Evolutionary conservation across 345 rosid genomes (phyloP), one percentile per base, ranked within the genome.

Genomic region (Atalantia buxifolia): DNA sequence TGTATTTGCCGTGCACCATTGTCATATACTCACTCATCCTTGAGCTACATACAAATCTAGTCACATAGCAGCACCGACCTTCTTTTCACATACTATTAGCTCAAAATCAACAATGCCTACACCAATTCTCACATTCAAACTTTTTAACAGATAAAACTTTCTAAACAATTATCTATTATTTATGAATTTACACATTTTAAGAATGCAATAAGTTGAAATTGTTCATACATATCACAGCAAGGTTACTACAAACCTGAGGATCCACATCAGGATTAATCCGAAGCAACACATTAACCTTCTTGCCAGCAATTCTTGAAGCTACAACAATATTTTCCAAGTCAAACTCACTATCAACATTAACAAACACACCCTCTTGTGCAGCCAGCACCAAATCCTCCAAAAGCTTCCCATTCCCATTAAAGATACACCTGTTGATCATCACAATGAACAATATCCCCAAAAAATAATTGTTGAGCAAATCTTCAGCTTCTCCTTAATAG

Each of bases 261-360:
- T 97, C 98, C 14, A 96, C 99, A 76, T 96, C 99, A 2, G 99
- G 99, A 84, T 96, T 96, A 84, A 96, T 96, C 64, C 98, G 97
- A 48, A 96, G 98, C 74, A 96, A 81, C 50, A 96, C 97, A 84
- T 94, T 94, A 79, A 94, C 97, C 88, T 87, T 89, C 83, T 92
- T 90, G 63, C 97, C 97, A 66, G 97, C 88, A 74, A 91, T 87
- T 60, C 93, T 89, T 27, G 99, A 87, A 86, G 98, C 97, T 71
- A 89, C 88, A 60, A 94, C 91, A 76, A 96, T 94, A 65, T 94
- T 92, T 60, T 92, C 94, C 87, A 96, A 83, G 82, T 96, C 99
- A 81, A 96, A 96, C 80, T 94, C 98, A 77, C 98, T 94, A 81
- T 96, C 99, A 30, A 96, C 92, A 78, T 96, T 96, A 50, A 96